Conservation (phyloP, 768 basidiomycete genomes). For the Rhizopogon rudus region DNA sequence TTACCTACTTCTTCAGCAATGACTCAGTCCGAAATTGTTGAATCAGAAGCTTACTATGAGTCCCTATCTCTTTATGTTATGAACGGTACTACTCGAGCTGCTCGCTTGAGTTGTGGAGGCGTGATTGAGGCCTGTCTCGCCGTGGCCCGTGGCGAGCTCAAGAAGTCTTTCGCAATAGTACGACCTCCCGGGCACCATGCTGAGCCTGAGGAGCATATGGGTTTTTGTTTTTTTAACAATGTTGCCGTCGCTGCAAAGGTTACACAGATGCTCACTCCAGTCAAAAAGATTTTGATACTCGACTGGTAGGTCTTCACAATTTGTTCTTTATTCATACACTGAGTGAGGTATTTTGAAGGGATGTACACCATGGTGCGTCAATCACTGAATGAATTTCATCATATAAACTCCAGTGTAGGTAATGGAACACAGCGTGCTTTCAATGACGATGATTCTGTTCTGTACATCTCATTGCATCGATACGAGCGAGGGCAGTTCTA, state of each 20-base stretch:
- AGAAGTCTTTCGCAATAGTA: slow-evolving; percentile 92
- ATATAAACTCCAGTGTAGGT: slow-evolving; percentile 39
- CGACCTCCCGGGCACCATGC: slow-evolving; percentile 98
- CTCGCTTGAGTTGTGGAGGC: slow-evolving; percentile 88
- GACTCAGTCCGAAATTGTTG: slow-evolving; percentile 66
- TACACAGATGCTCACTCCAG: slow-evolving; percentile 59
- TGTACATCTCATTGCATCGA: slow-evolving; percentile 94
- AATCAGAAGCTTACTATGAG: slow-evolving; percentile 82
- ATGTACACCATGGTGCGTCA: slow-evolving; percentile 83
- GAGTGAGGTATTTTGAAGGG: slow-evolving; percentile 47
- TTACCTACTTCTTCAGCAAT: slow-evolving; percentile 45
- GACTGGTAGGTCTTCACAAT: slow-evolving; percentile 72
- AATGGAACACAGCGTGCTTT: slow-evolving; percentile 98
- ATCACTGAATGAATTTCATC: background rate
- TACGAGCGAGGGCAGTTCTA: slow-evolving; percentile 92
- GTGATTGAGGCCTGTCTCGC: slow-evolving; percentile 87
- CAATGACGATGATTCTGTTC: slow-evolving; percentile 84
- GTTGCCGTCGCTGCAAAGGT: slow-evolving; percentile 89
- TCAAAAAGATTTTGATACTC: slow-evolving; percentile 84
- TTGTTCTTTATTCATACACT: slow-evolving; percentile 6
- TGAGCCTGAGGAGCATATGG: slow-evolving; percentile 97
- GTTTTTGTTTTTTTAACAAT: slow-evolving; percentile 99
- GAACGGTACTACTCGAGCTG: slow-evolving; percentile 76
- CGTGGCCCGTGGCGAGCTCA: slow-evolving; percentile 74
- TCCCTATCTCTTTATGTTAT: slow-evolving; percentile 91